Conservation (phyloP, 202 grass and related monocot genomes). For the Cymbopogon flexuosus region DNA sequence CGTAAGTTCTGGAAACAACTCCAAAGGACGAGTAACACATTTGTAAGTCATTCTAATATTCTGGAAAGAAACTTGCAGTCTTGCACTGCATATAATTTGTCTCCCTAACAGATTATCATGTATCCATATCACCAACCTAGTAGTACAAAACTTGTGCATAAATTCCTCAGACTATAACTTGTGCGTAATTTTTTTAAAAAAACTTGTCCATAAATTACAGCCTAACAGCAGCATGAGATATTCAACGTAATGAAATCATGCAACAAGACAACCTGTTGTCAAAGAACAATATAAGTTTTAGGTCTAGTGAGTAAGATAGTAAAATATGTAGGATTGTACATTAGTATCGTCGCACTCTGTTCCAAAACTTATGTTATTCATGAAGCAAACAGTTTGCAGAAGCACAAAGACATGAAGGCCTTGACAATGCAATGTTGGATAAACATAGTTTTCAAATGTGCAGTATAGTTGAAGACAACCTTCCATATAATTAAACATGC, state of each 20-base stretch:
- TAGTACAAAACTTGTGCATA: not conserved
- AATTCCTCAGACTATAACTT: not conserved
- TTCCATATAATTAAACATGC: too few relatives aligned
- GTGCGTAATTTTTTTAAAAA: not conserved
- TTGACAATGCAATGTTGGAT: too few relatives aligned
- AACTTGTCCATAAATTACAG: not conserved
- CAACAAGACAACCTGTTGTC: not conserved
- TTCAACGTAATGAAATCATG: not conserved
- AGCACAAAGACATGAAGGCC: too few relatives aligned
- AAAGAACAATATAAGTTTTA: conserved; percentile 19
- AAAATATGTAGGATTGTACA: too few relatives aligned
- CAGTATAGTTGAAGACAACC: too few relatives aligned
- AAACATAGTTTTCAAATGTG: too few relatives aligned
- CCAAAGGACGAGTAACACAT: not conserved
- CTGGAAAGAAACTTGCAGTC: not conserved
- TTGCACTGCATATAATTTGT: not conserved
- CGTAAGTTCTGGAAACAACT: not conserved
- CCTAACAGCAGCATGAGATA: not conserved
- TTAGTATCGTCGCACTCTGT: too few relatives aligned
- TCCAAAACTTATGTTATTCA: too few relatives aligned
- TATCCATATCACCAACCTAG: not conserved
- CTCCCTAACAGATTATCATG: not conserved
- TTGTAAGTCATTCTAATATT: not conserved
- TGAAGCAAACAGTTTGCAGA: too few relatives aligned
- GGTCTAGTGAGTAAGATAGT: not conserved